These are phyloP conservation scores for Kandelia obovata DNA, from an alignment of 345 rosid species.

Conservation along the genomic window DNA sequence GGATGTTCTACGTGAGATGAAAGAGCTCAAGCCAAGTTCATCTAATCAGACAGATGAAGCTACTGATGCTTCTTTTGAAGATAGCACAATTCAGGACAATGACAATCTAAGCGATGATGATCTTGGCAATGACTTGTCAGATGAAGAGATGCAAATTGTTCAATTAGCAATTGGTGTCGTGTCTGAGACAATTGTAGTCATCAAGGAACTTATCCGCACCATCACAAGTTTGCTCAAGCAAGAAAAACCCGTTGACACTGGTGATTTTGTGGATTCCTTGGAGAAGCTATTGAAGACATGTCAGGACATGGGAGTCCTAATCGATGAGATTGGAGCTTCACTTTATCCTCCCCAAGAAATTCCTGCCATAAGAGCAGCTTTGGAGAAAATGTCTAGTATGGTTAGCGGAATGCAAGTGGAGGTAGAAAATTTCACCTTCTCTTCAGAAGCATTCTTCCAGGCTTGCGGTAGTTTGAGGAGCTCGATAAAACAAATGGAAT, in stretches of 20 bases:
- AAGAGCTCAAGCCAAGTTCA: constrained; percentile 74
- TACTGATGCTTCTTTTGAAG: constrained; percentile 26
- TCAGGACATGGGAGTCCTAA: constrained; percentile 55
- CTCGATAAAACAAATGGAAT: constrained; percentile 43
- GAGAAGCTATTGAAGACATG: constrained; percentile 69
- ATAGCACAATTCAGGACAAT: constrained; percentile 17
- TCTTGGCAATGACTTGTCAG: constrained; percentile 66
- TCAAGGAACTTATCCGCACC: constrained; percentile 75
- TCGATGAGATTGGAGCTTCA: constrained; percentile 80
- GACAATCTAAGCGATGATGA: constrained; percentile 42
- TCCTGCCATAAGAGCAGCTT: constrained; percentile 38
- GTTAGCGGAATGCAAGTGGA: constrained; percentile 38
- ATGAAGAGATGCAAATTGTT: constrained; percentile 87
- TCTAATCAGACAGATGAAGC: constrained; percentile 30
- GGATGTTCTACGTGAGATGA: constrained; percentile 95
- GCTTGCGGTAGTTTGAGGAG: constrained; percentile 47
- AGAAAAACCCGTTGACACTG: constrained; percentile 47
- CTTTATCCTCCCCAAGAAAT: constrained; percentile 88
- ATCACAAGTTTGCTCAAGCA: constrained; percentile 67
- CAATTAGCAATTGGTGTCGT: constrained; percentile 53
- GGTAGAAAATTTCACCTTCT: constrained; percentile 40
- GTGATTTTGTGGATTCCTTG: constrained; percentile 55
- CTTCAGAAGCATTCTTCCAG: constrained; percentile 42
- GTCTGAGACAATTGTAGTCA: constrained; percentile 44
- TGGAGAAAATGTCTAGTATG: constrained; percentile 35